phyloP scores from a whole-genome alignment of 176 grass and related monocot species.

The Zea mays region Zm-B73-REFERENCE-NAM-5.0 NC_050096.1:21629501-21630000 shows the following conservation, averaged over 20 bases:
- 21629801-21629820: slow-evolving; percentile 80
- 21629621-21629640: slow-evolving; percentile 48
- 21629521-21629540: slow-evolving; percentile 84
- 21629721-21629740: slow-evolving; percentile 88
- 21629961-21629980: slow-evolving; percentile 69
- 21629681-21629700: slow-evolving; percentile 43
- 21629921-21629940: neutral
- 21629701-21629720: slow-evolving; percentile 79
- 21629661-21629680: slow-evolving; percentile 52
- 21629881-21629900: neutral
- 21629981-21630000: slow-evolving; percentile 70
- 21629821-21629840: slow-evolving; percentile 95
- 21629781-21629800: slow-evolving; percentile 76
- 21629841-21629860: slow-evolving; percentile 63
- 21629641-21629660: slow-evolving; percentile 77
- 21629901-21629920: neutral
- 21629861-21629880: neutral
- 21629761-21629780: slow-evolving; percentile 64
- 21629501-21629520: slow-evolving; percentile 68
- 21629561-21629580: slow-evolving; percentile 61
- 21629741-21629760: slow-evolving; percentile 59
- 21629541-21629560: slow-evolving; percentile 45
- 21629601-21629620: slow-evolving; percentile 77
- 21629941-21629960: neutral
- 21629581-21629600: slow-evolving; percentile 77